phyloP scores from a whole-genome alignment of 2,329 filamentous ascomycete species.

The Botrytis pseudocinerea region DNA sequence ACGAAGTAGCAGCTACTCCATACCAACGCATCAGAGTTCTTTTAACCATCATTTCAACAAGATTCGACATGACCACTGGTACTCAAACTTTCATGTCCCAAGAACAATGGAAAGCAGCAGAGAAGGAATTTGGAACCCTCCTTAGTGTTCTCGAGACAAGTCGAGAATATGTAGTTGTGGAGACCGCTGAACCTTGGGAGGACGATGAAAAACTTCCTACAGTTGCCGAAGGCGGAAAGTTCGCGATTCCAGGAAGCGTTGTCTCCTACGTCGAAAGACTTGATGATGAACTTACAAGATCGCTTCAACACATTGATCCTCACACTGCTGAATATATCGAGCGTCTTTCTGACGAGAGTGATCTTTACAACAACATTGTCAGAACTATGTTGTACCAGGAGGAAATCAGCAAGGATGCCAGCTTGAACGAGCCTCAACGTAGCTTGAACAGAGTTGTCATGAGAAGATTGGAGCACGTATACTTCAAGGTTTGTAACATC shows the following conservation, averaged over 20 bases:
- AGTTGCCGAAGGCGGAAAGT: conserved; percentile 70
- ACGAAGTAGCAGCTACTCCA: conserved; percentile 83
- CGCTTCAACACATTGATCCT: conserved; percentile 95
- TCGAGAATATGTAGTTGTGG: conserved; percentile 79
- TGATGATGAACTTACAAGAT: conserved; percentile 94
- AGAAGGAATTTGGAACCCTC: conserved; percentile 79
- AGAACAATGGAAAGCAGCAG: conserved; percentile 95
- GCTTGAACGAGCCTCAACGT: conserved; percentile 77
- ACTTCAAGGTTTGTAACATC: conserved; percentile 76
- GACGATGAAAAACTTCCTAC: conserved; percentile 92
- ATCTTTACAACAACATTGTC: conserved; percentile 90
- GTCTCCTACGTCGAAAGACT: conserved; percentile 93
- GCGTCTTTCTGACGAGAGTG: conserved; percentile 83
- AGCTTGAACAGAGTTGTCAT: conserved; percentile 90
- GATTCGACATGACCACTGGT: conserved; percentile 88
- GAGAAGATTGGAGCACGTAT: conserved; percentile 92
- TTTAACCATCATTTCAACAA: conserved; percentile 84
- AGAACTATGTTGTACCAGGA: conserved; percentile 88
- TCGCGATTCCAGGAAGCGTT: conserved; percentile 90
- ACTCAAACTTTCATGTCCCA: conserved; percentile 82
- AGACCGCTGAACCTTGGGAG: conserved; percentile 96
- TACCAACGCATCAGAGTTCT: conserved; percentile 95
- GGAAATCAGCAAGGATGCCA: conserved; percentile 66
- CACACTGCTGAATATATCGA: conserved; percentile 99
- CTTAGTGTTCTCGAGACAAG: conserved; percentile 78